phyloP scores from a whole-genome alignment of 345 rosid species.

The Rhodomyrtus tomentosa region DNA sequence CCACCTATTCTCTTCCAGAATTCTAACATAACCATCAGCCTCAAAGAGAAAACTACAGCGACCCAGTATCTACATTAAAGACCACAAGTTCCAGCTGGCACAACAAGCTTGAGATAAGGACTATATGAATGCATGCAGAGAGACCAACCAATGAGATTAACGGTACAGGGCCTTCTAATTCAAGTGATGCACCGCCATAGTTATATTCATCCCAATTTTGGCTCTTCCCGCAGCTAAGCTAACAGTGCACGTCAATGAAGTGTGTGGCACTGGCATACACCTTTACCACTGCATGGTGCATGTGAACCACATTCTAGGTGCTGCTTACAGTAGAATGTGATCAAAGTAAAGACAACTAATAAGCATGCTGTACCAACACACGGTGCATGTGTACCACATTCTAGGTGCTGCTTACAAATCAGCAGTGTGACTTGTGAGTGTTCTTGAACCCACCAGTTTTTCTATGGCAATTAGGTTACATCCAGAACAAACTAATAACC shows the following conservation, averaged over 20 bases:
- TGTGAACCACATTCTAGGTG: no score
- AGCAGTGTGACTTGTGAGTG: not conserved
- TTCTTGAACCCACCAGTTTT: not conserved
- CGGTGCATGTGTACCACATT: not conserved
- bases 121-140: not conserved
- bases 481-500: not conserved
- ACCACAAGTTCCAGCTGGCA: not conserved
- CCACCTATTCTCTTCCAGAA: not conserved
- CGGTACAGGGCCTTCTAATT: not conserved
- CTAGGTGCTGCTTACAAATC: not conserved
- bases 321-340: no score
- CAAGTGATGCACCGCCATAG: not conserved
- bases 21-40: not conserved
- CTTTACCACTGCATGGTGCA: not conserved
- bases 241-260: not conserved
- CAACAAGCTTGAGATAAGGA: not conserved
- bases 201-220: not conserved
- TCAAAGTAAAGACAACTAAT: no score
- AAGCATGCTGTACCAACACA: not conserved
- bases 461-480: not conserved
- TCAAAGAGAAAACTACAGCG: not conserved
- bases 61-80: not conserved
- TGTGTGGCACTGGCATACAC: not conserved
- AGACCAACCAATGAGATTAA: not conserved
- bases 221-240: not conserved